Evolutionary conservation across 2,329 filamentous ascomycete species (phyloP), one percentile per base, ranked within the genome.

Genomic region (Pezicula rhizophila): DNA sequence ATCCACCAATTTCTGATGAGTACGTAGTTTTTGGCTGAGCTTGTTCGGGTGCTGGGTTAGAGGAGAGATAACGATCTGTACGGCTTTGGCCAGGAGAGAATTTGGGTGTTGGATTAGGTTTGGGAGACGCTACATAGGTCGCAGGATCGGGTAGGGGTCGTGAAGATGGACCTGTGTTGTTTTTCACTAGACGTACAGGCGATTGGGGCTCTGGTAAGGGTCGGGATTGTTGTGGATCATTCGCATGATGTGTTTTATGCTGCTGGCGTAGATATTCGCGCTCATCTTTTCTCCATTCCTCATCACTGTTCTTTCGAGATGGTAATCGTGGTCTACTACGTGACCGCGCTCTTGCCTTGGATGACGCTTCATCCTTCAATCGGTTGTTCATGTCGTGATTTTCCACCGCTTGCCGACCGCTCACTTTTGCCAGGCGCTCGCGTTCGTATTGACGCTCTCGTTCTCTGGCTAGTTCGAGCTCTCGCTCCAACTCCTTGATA

Each of bases 401-500:
- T 46, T 64, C 59, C 3, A 60, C 42, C 8, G 28, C 51, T 31
- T 62, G 53, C 8, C 52, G 61, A 26, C 51, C 55, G 35, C 51
- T 52, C 17, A 57, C 25, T 46, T 76, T 68, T 23, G 77, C 74
- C 52, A 81, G 74, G 11, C 82, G 73, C 61, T 84, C 81, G 20
- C 68, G 68, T 59, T 84, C 75, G 58, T 86, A 86, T 57, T 79
- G 75, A 35, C 73, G 73, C 61, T 88, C 84, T 40, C 84, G 75
- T 55, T 84, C 80, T 55, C 83, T 79, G 12, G 85, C 84, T 59
- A 80, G 75, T 59, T 82, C 80, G 1, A 89, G 73, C 61, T 88
- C 79, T 28, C 76, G 74, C 68, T 97, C 92, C 5, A 97, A 75
- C 64, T 96, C 85, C 59, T 79, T 79, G 53, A 96, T 84, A 37